Evolutionary conservation across 805 yeast species (phyloP), one percentile per base, ranked within the genome.

Genomic region (Sugiyamaella floridensis): DNA sequence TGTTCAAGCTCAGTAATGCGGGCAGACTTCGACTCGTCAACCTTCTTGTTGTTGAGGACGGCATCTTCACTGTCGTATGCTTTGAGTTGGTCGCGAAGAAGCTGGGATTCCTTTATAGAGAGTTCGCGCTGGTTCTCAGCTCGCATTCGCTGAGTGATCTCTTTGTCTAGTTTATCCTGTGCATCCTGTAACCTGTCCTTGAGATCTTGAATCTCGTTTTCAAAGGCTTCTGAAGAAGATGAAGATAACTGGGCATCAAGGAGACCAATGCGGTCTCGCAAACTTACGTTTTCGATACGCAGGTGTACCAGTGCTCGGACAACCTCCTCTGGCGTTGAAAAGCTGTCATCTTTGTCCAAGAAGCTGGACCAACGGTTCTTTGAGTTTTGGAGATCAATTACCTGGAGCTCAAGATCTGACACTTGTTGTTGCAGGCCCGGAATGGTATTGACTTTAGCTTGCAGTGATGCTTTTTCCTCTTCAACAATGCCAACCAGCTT

Each of bases 21-120:
- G 45, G 47, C 47, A 7, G 56, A 41, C 53, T 57, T 53, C 22
- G 60, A 55, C 22, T 47, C 49, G 32, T 57, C 66, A 8, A 48
- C 45, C 10, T 53, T 53, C 1, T 59, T 59, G 8, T 48, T 57
- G 43, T 53, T 55, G 40, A 54, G 52, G 29, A 55, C 43, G 7
- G 55, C 45, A 43, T 64, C 69, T 50, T 67, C 71, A 18, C 64
- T 63, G 54, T 79, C 83, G 45, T 78, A 63, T 29, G 74, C 75
- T 50, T 80, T 76, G 48, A 85, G 63, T 64, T 81, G 83, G 42
- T 72, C 73, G 54, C 85, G 71, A 50, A 85, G 67, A 53, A 81
- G 74, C 50, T 74, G 78, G 28, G 82, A 75, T 61, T 85, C 90
- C 55, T 78, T 80, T 20, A 70, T 60, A n/a, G 82, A 76, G 43